Evolutionary conservation across 1,284 basidiomycete species (phyloP), one percentile per base, ranked within the genome.

Genomic region (Ustilago tritici): DNA sequence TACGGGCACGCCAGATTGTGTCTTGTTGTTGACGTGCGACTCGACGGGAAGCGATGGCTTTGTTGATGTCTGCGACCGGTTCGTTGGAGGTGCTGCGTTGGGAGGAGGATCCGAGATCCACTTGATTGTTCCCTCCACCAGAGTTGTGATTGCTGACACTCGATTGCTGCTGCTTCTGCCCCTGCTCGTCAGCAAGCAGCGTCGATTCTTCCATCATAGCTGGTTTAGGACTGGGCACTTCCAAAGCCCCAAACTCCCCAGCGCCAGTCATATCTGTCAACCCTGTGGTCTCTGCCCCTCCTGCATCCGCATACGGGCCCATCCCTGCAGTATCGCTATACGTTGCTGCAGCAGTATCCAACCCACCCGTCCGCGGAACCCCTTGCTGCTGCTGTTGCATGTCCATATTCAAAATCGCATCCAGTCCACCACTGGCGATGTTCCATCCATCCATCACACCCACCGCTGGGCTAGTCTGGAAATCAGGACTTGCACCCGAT

Each of bases 1-100:
- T 83, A 38, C 84, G 72, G 6, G 84, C 76, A n/a, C 72, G 70
- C 84, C 84, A 86, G 34, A 78, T 77, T 15, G 60, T 74, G 46
- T 67, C 78, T 60, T 77, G 80, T 57, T 70, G 77, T 65, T 67
- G 76, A 47, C 70, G 72, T 8, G 61, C 76, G 6, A 70, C 62
- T 32, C 75, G 70, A 49, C 75, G 65, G 6, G 70, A 72, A 1
- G 72, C 76, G 40, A 78, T 70, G 58, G 76, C 71, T 23, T 66
- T 71, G 64, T 72, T 76, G 66, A 70, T 73, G 47, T 76, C 75
- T 14, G 75, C 61, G 2, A 77, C 58, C 6, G 75, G 75, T 35
- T 77, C 75, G 59, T 77, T 77, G 14, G 70, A 77, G 14, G 60
- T 53, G 10, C 67, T 70, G 1, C 75, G 66, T 43, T 77, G 74